Percentiles rank a stretch among this genome's conserved stretches.
Evolutionary conservation across 345 rosid genomes (phyloP).

Genomic region (Eucalyptus lansdowneana): DNA sequence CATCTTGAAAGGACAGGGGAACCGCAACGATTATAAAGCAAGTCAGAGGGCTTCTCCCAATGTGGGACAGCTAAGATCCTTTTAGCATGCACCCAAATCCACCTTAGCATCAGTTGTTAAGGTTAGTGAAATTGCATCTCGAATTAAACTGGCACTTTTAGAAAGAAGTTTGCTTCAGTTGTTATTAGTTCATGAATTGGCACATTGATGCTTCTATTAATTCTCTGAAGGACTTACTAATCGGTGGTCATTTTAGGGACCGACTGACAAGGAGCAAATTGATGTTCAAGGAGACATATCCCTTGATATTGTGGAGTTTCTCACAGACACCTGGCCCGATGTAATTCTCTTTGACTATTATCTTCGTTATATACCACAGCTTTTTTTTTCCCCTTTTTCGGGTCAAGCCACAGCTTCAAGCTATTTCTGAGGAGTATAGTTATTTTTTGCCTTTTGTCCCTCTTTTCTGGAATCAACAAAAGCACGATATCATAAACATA

Average conservation of each 20-base stretch:
- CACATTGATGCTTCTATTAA: neutral
- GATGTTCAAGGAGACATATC: conserved; percentile 97
- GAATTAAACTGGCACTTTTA: too few species aligned
- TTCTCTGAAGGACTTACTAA: neutral
- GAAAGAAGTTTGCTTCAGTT: too few species aligned
- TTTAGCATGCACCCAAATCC: too few species aligned
- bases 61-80: too few species aligned
- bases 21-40: too few species aligned
- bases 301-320: conserved; percentile 71
- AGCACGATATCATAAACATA: neutral
- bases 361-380: neutral
- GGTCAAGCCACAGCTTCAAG: neutral
- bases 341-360: conserved; percentile 12
- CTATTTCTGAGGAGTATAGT: neutral
- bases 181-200: too few species aligned
- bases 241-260: conserved; percentile 41
- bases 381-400: too few species aligned
- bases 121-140: conserved; percentile 38
- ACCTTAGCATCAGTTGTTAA: conserved; percentile 73
- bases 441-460: neutral
- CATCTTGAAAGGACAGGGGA: too few species aligned
- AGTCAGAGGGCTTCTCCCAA: too few species aligned
- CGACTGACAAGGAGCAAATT: conserved; percentile 93
- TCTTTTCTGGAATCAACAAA: neutral
- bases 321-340: conserved; percentile 82